Percentiles rank a stretch among this genome's conserved stretches.
These are phyloP conservation scores for Limonium bicolor DNA, from an alignment of 148 eudicot genomes.

Conservation along the genomic window DNA sequence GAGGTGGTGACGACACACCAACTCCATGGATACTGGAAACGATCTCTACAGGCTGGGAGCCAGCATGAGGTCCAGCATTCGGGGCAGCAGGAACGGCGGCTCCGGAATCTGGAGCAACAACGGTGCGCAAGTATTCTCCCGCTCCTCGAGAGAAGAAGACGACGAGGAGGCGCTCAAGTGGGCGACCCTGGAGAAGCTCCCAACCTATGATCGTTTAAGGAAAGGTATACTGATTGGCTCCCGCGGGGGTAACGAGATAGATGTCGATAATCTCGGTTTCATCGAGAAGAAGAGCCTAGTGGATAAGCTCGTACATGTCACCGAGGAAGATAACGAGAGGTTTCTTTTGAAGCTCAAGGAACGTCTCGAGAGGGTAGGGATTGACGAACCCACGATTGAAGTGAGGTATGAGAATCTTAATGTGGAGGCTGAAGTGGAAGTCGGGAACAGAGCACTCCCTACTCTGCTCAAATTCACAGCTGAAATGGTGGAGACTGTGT, in stretches of 20 bases:
- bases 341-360: constrained; percentile 4
- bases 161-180: constrained; percentile 7
- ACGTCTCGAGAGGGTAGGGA: constrained; percentile 3
- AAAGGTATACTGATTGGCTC: constrained; percentile 8
- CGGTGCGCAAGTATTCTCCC: background rate
- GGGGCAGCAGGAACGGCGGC: background rate
- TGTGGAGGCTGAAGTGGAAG: constrained; percentile 1
- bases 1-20: too few species aligned
- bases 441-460: constrained; percentile 5
- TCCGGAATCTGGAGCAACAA: constrained; percentile 11
- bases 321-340: constrained; percentile 2
- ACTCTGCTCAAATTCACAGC: constrained; percentile 1
- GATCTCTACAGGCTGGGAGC: constrained; percentile 4
- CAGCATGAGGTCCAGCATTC: constrained; percentile 13
- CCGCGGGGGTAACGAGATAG: constrained; percentile 1
- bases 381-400: constrained; percentile 5
- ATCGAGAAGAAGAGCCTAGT: constrained; percentile 4
- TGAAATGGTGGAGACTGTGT: constrained; percentile 2
- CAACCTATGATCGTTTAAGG: constrained; percentile 2
- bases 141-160: constrained; percentile 5
- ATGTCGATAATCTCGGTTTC: background rate
- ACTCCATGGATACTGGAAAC: constrained; percentile 7
- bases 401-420: constrained; percentile 3
- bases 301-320: constrained; percentile 3
- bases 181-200: constrained; percentile 6